Base-by-base conservation (phyloP, 768 basidiomycete genomes). In the Suillus hirtellus region DNA sequence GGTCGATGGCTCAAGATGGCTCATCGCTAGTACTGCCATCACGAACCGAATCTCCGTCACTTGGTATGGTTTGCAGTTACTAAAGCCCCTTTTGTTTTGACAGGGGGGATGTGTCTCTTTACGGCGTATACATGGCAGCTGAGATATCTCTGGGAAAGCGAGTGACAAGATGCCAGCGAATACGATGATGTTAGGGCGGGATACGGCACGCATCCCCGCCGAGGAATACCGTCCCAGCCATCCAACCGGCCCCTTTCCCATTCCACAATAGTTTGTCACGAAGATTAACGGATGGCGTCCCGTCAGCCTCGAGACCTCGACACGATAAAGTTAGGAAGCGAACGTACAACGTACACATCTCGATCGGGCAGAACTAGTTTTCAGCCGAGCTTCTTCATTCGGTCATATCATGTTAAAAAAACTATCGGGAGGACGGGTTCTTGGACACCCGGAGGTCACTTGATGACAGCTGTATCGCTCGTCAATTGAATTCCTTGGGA, bases 341-440 rank as follows among this genome's bases (percentile, higher is more conserved):
- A 6, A 19, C 40, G 38, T 42, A 27, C 24, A 12, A 19, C 40
- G 38, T 42, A 27, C 24, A 12, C 56, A 42, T 27, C 40, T 19
- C 24, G 40, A 40, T 58, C 40, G 56, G 56, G 56, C 56, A 58
- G 17, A 42, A 40, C 52, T 53, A 9, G 38, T 9, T 10, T 17
- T 40, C 38, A 58, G 56, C 56, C 56, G 56, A 58, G 52, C 52
- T 53, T 53, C 52, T 53, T 34, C 52, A 53, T 53, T 35, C 34
- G 19, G 40, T 38, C 5, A 42, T 40, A 42, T 19, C 56, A 40
- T 58, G 40, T 42, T 58, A 42, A 9, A 58, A 27, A 38, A 42
- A 3, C 1, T 17, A 27, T 56, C 55, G 21, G 40, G 24, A 40
- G 38, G 14, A 40, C 38, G 56, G 40, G 24, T 58, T 58, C 56